Conservation (phyloP, 2,329 filamentous ascomycete genomes). For the Neopestalotiopsis clavispora region DNA sequence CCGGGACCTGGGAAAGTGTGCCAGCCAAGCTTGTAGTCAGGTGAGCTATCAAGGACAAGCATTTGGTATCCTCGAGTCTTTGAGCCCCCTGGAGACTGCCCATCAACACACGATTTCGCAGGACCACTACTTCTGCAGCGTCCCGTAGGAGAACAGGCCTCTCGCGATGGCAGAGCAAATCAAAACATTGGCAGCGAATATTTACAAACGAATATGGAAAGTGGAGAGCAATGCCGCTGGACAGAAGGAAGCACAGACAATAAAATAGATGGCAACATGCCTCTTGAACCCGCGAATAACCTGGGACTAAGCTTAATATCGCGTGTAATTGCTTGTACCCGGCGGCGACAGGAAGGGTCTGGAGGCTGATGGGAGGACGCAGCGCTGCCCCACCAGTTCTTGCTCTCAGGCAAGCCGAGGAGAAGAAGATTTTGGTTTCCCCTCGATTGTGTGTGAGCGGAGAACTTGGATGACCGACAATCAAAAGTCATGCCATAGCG, state of each 20-base stretch:
- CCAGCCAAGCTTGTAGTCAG: background rate
- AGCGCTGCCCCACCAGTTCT: constrained; percentile 37
- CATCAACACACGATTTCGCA: constrained; percentile 36
- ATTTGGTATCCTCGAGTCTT: constrained; percentile 43
- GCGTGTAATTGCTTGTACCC: constrained; percentile 23
- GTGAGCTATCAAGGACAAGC: constrained; percentile 1
- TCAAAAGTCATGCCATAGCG: constrained; percentile 21
- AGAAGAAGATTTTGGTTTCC: background rate
- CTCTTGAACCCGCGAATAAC: constrained; percentile 19
- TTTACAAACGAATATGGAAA: constrained; percentile 37
- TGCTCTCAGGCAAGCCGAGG: background rate
- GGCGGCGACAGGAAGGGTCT: constrained; percentile 20
- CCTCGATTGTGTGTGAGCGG: constrained; percentile 12
- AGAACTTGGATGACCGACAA: background rate
- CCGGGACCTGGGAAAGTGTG: background rate
- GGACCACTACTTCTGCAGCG: constrained; percentile 41
- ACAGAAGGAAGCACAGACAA: constrained; percentile 24
- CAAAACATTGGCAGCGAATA: constrained; percentile 30
- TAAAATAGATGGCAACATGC: constrained; percentile 18
- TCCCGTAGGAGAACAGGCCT: constrained; percentile 36
- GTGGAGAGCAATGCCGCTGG: constrained; percentile 31
- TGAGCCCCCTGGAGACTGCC: constrained; percentile 34
- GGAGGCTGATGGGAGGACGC: constrained; percentile 22
- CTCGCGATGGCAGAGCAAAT: constrained; percentile 30
- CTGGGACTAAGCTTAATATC: constrained; percentile 27